Conservation (phyloP, 345 rosid genomes). For the Eucalyptus regnans region DNA sequence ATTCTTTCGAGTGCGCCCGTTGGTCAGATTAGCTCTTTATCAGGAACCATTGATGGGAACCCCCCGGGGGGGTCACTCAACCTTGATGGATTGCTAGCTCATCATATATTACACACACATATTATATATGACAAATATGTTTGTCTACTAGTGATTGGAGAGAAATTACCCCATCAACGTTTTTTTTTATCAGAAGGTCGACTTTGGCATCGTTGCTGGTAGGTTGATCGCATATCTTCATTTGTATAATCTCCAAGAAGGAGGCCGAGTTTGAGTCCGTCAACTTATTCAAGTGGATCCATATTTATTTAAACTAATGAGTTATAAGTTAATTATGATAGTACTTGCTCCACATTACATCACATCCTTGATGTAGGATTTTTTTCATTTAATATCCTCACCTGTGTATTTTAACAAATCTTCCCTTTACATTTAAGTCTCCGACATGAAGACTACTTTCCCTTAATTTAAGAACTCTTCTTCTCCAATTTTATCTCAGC, state of each 20-base stretch:
- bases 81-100: background rate
- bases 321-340: background rate
- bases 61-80: background rate
- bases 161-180: background rate
- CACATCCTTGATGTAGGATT: background rate
- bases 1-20: background rate
- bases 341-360: background rate
- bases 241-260: background rate
- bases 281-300: background rate
- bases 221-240: background rate
- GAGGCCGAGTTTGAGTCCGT: fast-evolving
- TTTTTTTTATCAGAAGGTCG: background rate
- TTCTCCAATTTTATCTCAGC: background rate
- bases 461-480: background rate
- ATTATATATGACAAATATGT: background rate
- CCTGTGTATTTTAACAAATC: background rate
- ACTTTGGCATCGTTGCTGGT: background rate
- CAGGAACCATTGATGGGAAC: background rate
- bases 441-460: background rate
- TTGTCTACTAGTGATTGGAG: background rate
- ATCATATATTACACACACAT: background rate
- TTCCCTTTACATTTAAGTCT: background rate
- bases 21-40: background rate
- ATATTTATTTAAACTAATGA: background rate
- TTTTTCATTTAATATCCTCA: background rate